phyloP scores from a whole-genome alignment of 441 rosid species.

The Populus hybrid region DNA sequence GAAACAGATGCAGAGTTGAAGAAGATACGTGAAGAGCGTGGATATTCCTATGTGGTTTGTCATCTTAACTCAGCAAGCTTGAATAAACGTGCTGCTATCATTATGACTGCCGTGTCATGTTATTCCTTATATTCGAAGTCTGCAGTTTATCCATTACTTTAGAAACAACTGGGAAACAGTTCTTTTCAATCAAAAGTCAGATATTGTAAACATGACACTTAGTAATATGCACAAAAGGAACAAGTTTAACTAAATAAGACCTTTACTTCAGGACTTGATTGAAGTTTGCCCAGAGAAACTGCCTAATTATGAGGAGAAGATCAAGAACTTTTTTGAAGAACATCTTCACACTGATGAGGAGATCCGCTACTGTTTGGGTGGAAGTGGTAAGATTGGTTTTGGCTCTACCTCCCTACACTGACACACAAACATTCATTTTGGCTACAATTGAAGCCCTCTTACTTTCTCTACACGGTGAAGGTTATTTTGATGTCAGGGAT shows the following conservation, averaged over 20 bases:
- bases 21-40: slow-evolving; percentile 84
- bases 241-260: not conserved
- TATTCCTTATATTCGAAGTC: not conserved
- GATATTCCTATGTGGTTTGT: slow-evolving; percentile 85
- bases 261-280: slow-evolving; percentile 58
- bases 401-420: not conserved
- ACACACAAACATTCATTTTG: not conserved
- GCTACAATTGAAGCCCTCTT: not conserved
- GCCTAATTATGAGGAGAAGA: slow-evolving; percentile 77
- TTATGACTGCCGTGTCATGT: not conserved
- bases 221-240: not conserved
- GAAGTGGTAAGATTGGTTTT: slow-evolving; percentile 60
- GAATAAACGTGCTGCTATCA: not conserved
- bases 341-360: slow-evolving; percentile 98
- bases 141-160: not conserved
- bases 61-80: not conserved
- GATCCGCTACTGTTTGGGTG: slow-evolving; percentile 87
- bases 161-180: not conserved
- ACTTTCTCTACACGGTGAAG: slow-evolving; percentile 32
- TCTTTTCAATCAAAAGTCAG: not conserved
- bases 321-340: slow-evolving; percentile 79
- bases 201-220: not conserved
- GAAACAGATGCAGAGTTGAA: slow-evolving; percentile 78
- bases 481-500: slow-evolving; percentile 92
- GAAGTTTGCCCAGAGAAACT: slow-evolving; percentile 93